Base-by-base conservation (phyloP, 805 yeast genomes). In the Candida silvicultrix region DNA sequence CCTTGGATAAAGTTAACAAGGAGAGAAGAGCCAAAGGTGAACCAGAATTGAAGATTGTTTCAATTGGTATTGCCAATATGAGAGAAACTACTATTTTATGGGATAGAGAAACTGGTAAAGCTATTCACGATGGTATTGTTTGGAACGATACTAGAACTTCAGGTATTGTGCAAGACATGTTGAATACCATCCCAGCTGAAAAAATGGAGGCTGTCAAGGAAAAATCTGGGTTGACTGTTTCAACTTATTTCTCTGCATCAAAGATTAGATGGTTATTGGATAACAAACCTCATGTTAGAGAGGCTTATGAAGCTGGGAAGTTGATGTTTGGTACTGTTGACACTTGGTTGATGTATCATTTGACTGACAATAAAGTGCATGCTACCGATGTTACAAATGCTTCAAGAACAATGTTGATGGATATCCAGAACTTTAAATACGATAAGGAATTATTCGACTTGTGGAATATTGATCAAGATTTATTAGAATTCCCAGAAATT, bases 111-210 rank as follows among this genome's bases (percentile, higher is more conserved):
- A 89, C 97, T 2, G 97, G 97, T 37, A 69, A 71, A 53, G 15
- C 39, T 95, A 96, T 4, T 76, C 89, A 45, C 77, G 83, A 60
- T 83, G 97, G 97, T 59, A 88, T 90, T 63, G 95, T 90, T 34
- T 90, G 98, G 98, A 87, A 92, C 51, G 98, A 90, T 68, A 86
- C 95, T 37, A 78, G 98, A 60, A 92, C 95, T 37, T 68, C 85
- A 10, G 79, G 73, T 18, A 75, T 86, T 42, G 89, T 89, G 44
- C 77, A 77, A 50, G 77, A 80, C 52, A 72, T 84, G 61, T 76
- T 75, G 55, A 68, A 72, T 47, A 71, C 71, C 54, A 73, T 77
- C 22, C 71, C 81, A 22, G 73, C 71, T 39, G 81, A 76, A 29
- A 73, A 72, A 42, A 75, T 85, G 51, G 78, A 75, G 39, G 72